A percentile compares a stretch with the other conserved stretches of the same genome.
Evolutionary conservation across 768 basidiomycete genomes (phyloP).

Genomic region (Dioszegia hungarica): DNA sequence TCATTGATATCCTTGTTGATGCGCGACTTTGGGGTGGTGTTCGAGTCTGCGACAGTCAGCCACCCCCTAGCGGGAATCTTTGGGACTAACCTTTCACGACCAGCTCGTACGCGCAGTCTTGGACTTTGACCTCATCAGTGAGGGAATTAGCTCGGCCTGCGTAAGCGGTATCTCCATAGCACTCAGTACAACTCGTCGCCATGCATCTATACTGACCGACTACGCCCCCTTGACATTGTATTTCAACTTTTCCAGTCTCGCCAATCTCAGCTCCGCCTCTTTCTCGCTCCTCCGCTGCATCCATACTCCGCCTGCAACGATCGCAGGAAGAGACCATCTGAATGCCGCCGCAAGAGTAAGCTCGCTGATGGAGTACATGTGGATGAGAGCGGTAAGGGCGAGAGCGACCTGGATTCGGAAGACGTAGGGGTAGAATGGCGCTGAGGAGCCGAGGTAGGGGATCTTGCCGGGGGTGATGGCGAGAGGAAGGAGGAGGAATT

Average conservation of each 20-base stretch:
- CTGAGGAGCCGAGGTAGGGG: neutral
- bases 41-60: conserved; percentile 4
- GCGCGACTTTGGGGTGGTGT: neutral
- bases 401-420: conserved; percentile 19
- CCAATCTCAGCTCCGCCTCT: conserved; percentile 15
- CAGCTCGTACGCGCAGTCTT: too few relatives aligned
- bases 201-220: too few relatives aligned
- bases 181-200: too few relatives aligned
- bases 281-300: conserved; percentile 25
- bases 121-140: too few relatives aligned
- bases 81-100: too few relatives aligned
- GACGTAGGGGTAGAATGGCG: conserved; percentile 16
- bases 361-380: neutral
- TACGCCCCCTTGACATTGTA: conserved; percentile 30
- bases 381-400: conserved; percentile 1
- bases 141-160: too few relatives aligned
- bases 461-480: conserved; percentile 24
- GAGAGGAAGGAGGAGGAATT: conserved; percentile 27
- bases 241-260: conserved; percentile 19
- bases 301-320: conserved; percentile 21
- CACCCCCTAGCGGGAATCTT: too few relatives aligned
- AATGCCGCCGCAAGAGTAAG: conserved; percentile 11
- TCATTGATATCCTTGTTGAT: neutral
- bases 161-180: too few relatives aligned
- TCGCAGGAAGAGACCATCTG: conserved; percentile 25